A percentile compares a stretch with the other conserved stretches of the same genome.
These are phyloP conservation scores for Solanum pimpinellifolium DNA, from an alignment of 257 asterid genomes.

Conservation along the genomic window DNA sequence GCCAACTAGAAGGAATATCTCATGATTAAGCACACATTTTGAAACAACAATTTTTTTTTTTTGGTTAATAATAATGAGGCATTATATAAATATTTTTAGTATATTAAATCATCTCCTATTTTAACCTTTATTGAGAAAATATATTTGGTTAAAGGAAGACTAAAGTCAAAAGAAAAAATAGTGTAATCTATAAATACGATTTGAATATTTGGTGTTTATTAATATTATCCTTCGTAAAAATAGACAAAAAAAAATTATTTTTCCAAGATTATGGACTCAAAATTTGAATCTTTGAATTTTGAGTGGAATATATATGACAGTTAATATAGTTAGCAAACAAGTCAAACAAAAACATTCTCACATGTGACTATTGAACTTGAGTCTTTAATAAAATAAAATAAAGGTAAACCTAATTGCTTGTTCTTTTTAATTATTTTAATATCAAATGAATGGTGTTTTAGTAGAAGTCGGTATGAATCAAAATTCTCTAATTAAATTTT, in stretches of 20 bases:
- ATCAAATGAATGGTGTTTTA: background rate
- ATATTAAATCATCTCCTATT: background rate
- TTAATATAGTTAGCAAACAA: slow-evolving; percentile 42
- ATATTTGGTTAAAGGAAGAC: background rate
- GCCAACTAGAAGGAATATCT: background rate
- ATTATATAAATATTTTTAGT: background rate
- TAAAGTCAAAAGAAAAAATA: background rate
- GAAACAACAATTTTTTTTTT: background rate
- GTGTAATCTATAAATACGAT: too few species aligned
- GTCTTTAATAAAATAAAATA: background rate
- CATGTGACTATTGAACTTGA: background rate
- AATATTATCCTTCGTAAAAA: rapidly evolving
- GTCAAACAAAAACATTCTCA: background rate
- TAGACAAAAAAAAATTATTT: background rate
- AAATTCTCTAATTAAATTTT: background rate
- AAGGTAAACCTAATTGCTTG: background rate
- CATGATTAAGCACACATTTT: background rate
- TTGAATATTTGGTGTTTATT: too few species aligned
- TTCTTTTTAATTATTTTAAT: background rate
- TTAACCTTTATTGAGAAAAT: background rate
- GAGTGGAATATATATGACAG: slow-evolving; percentile 9
- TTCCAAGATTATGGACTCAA: rapidly evolving
- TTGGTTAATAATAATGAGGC: background rate
- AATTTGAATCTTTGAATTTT: background rate
- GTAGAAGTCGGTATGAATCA: background rate